A percentile compares a stretch with the other conserved stretches of the same genome.
Conservation (phyloP, 169 alveolate genomes). For the Babesia ovata region DNA sequence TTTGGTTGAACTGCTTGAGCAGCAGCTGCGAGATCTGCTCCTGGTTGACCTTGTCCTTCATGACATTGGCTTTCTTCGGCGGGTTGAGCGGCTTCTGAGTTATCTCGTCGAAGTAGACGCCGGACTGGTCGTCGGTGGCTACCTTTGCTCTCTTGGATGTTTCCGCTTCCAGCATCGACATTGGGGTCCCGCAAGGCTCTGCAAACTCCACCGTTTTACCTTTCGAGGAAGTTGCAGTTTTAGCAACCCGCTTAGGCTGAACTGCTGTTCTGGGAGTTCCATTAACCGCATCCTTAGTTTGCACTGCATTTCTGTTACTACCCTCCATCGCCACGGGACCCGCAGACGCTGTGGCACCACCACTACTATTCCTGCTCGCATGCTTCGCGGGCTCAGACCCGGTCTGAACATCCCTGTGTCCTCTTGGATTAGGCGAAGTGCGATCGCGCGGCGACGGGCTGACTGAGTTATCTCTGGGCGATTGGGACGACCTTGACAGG, state of each 20-base stretch:
- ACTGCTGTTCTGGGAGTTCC: not conserved
- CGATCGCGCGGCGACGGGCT: constrained; percentile 1
- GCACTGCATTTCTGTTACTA: no score
- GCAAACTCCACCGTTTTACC: not conserved
- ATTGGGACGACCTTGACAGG: not conserved
- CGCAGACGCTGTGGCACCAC: not conserved
- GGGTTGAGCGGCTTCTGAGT: constrained; percentile 74
- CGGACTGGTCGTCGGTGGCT: constrained; percentile 1
- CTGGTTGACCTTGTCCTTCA: constrained; percentile 27
- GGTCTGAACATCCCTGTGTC: no score
- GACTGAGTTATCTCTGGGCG: not conserved
- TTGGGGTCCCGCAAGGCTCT: not conserved
- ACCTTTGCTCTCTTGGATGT: constrained; percentile 13
- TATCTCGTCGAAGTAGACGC: constrained; percentile 61
- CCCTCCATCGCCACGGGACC: not conserved
- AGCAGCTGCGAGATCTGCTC: constrained; percentile 59
- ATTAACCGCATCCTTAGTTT: not conserved
- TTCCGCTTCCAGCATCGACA: not conserved
- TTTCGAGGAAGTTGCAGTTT: not conserved
- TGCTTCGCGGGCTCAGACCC: not conserved
- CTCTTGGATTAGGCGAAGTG: not conserved
- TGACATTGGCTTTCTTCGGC: constrained; percentile 65
- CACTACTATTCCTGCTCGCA: not conserved
- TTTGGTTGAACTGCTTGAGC: constrained; percentile 62
- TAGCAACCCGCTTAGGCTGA: not conserved